Base-by-base conservation (phyloP, 1,284 basidiomycete genomes). In the Cutaneotrichosporon spelunceum region DNA sequence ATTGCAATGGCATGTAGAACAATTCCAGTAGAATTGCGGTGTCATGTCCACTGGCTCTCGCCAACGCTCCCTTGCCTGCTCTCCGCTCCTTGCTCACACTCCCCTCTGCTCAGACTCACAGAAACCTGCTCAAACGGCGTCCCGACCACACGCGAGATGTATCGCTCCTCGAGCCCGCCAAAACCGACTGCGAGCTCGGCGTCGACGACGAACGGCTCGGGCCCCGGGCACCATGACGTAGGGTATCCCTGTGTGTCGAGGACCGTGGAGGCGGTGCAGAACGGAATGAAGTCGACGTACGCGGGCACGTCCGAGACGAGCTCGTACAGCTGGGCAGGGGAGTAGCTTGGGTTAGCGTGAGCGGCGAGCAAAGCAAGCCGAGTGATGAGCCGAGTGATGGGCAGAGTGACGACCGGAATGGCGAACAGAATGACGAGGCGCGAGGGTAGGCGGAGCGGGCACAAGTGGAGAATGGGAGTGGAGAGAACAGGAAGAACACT, bases 151-250 rank as follows among this genome's bases (percentile, higher is more conserved):
- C 83, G 82, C 74, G 91, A 94, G 49, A 89, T 83, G 78, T 97
- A 99, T 74, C 86, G 87, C 79, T 98, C 95, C 65, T 85, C 83
- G 72, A 97, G 88, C 7, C 87, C 84, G 66, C 93, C 85, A 75
- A 97, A 98, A 0, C 92, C 92, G 26, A 96, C 89, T 0, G 86
- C 87, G 61, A 98, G 81, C 74, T 97, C 91, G 10, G 90, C 93
- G 45, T 93, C 85, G 80, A 93, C 86, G 48, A 83, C 71, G 59
- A 81, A 83, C 23, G 72, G 75, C 65, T 81, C 73, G 57, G 81
- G 78, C 52, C 77, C 70, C 52, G 70, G 71, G 53, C 62, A 67
- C 74, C 72, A 77, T 16, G 66, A 54, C 30, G 49, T 64, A 50
- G 67, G 55, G 48, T 49, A 53, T 14, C 64, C 64, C 10, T 57